phyloP scores from a whole-genome alignment of 139 green algal species.

The Auxenochlorella protothecoides region DNA sequence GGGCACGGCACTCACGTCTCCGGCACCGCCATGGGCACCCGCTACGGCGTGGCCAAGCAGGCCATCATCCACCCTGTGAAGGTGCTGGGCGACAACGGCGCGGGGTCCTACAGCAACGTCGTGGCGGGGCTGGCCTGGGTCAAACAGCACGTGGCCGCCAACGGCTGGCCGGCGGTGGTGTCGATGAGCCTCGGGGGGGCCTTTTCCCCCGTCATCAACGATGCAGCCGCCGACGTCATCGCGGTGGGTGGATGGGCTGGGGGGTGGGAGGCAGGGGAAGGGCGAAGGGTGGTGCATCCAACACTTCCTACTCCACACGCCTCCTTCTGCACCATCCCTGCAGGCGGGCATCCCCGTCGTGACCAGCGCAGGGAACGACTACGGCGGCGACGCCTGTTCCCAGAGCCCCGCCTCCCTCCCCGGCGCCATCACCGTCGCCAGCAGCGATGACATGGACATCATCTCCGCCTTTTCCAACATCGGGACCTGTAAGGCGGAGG shows the following conservation, averaged over 20 bases:
- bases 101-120: conserved; percentile 40
- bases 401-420: conserved; percentile 32
- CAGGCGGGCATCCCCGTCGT: conserved; percentile 11
- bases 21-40: conserved; percentile 35
- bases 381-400: conserved; percentile 43
- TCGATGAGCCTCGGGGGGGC: conserved; percentile 48
- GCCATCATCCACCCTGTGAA: conserved; percentile 29
- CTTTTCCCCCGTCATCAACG: conserved; percentile 33
- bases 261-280: too few species aligned
- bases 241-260: too few species aligned
- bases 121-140: conserved; percentile 45
- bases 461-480: conserved; percentile 52
- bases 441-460: conserved; percentile 18
- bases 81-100: conserved; percentile 26
- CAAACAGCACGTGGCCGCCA: conserved; percentile 8
- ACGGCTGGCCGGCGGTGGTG: conserved; percentile 40
- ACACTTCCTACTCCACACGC: too few species aligned
- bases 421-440: conserved; percentile 38
- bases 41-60: conserved; percentile 49
- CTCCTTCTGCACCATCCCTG: too few species aligned
- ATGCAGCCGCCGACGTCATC: conserved; percentile 25
- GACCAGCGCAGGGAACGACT: conserved; percentile 39
- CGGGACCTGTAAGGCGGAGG: conserved; percentile 27
- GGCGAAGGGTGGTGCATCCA: too few species aligned
- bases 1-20: conserved; percentile 58